Base-by-base conservation (phyloP, 805 yeast species). In the Teunomyces tritomae region DNA sequence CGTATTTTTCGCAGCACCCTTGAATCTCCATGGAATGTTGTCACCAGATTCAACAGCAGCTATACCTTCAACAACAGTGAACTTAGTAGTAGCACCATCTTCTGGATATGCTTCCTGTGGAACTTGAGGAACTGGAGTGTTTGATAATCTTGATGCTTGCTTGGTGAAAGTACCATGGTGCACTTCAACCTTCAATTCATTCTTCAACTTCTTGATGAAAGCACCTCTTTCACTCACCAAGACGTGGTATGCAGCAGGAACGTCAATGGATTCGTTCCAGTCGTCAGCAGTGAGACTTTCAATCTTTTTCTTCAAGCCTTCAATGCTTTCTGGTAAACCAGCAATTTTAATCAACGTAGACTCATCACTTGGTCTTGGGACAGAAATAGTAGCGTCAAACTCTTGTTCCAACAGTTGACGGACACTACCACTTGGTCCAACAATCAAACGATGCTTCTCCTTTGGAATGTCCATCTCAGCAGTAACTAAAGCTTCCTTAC, bases 341-440 rank as follows among this genome's bases (percentile, higher is more conserved):
- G 67, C 64, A 43, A 90, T 64, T 30, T 73, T 73, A 45, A 90
- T 77, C 30, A 63, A 64, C 17, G 80, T 80, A 5, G 81, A 73
- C 29, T 71, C 67, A 45, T 73, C 77, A 49, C 74, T 77, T 34
- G 76, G 68, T 59, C 77, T 78, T 53, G 97, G 97, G 60, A 92
- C 78, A 40, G 72, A 74, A 47, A 92, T 65, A 26, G 65, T 62
- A 43, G 88, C 91, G 10, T 74, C 72, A 64, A 77, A 87, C 58
- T 85, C 88, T 11, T 78, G 72, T 70, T 89, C 92, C 53, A 89
- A 65, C 8, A 79, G 73, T 56, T 85, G 85, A 68, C 92, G 88
- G 49, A 79, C 77, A 9, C 81, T 59, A 39, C 98, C 97, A 49
- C 83, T 82, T 33, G 89, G 83, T 34, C 98, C 98, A 64, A 92